A percentile compares a stretch with the other conserved stretches of the same genome.
These are phyloP conservation scores for Diaporthe citrichinensis DNA, from an alignment of 2,329 filamentous ascomycete species.

Conservation along the genomic window DNA sequence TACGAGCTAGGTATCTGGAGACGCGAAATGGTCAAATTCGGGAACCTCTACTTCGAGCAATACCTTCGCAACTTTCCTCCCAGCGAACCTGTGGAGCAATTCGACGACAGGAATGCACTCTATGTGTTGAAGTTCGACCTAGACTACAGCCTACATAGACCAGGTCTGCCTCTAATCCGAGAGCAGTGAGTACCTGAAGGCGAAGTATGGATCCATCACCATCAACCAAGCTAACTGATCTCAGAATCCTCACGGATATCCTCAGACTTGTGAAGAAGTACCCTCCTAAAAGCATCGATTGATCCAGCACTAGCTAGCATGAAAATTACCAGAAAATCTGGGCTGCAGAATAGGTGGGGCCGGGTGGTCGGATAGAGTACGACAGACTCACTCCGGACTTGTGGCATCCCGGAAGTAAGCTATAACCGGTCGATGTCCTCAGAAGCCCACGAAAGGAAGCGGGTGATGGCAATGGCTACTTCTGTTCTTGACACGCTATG, in stretches of 20 bases:
- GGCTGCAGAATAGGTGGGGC: too few species aligned
- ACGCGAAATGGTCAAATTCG: not conserved
- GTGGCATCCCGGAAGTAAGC: too few species aligned
- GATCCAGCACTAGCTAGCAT: too few species aligned
- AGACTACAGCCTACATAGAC: constrained; percentile 1
- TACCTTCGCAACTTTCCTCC: constrained; percentile 31
- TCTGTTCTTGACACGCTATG: too few species aligned
- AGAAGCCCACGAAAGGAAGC: too few species aligned
- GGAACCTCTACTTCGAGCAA: not conserved
- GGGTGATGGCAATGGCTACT: too few species aligned
- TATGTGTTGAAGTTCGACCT: constrained; percentile 26
- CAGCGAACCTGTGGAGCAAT: constrained; percentile 34
- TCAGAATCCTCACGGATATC: not conserved
- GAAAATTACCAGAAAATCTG: too few species aligned
- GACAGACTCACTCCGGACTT: too few species aligned
- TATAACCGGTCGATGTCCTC: too few species aligned
- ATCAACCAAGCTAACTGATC: not conserved
- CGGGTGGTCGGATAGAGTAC: too few species aligned
- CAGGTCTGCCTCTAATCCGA: not conserved
- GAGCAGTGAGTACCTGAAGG: not conserved
- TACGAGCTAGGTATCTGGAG: constrained; percentile 22
- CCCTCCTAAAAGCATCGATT: not conserved
- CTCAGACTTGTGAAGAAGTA: constrained; percentile 14
- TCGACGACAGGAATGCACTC: constrained; percentile 32
- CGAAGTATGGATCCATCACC: fast-evolving